These are phyloP conservation scores for Astragalus glycyphyllos DNA, from an alignment of 306 rosid genomes.

Conservation along the genomic window DNA sequence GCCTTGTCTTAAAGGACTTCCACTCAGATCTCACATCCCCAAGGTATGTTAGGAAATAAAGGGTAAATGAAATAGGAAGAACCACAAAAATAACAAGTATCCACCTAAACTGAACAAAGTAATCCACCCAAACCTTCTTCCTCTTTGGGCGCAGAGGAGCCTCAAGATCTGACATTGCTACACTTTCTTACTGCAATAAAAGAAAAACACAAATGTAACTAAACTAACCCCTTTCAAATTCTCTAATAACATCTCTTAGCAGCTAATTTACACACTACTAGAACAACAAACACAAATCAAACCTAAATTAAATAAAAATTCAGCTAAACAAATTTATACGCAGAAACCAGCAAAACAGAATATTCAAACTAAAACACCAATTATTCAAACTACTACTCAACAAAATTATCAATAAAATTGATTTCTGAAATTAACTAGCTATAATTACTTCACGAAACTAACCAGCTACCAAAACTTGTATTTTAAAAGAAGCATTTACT, in stretches of 20 bases:
- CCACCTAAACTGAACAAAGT: conserved; percentile 84
- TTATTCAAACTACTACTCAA: not conserved
- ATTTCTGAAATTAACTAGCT: not conserved
- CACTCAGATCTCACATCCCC: conserved; percentile 88
- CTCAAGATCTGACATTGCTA: conserved; percentile 85
- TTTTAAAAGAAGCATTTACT: not conserved
- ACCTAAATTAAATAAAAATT: not conserved
- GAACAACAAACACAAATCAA: not conserved
- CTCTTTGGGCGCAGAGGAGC: conserved; percentile 89
- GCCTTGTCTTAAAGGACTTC: conserved; percentile 89
- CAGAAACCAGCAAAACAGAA: not conserved
- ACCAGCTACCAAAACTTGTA: not conserved
- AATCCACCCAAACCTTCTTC: conserved; percentile 89
- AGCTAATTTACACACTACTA: not conserved
- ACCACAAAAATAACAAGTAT: conserved; percentile 89
- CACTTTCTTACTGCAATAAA: conserved; percentile 30
- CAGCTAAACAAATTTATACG: not conserved
- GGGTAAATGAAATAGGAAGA: conserved; percentile 84
- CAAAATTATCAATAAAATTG: not conserved
- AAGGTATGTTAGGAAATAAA: conserved; percentile 84
- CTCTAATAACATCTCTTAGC: not conserved
- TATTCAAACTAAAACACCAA: too few relatives aligned
- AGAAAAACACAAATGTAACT: not conserved
- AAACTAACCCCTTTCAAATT: not conserved
- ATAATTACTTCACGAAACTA: not conserved